A percentile compares a stretch with the other conserved stretches of the same genome.
phyloP scores from a whole-genome alignment of 2,329 filamentous ascomycete genomes.

The Atkinsonella texensis region DNA sequence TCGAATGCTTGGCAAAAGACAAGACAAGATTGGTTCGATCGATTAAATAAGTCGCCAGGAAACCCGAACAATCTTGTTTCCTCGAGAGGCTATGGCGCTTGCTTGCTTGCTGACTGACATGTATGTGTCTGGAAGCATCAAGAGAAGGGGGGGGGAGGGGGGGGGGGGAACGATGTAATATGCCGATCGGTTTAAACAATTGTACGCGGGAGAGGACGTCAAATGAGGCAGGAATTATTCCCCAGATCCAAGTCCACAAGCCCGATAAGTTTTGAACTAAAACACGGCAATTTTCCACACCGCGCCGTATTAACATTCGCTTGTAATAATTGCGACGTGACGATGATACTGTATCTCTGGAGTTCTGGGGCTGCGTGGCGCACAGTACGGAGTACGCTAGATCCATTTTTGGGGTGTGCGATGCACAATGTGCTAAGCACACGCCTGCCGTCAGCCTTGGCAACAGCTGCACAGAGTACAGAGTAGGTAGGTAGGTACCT shows the following conservation, averaged over 20 bases:
- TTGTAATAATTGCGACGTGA: background rate
- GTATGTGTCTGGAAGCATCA: background rate
- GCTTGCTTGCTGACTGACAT: background rate
- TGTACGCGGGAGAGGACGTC: background rate
- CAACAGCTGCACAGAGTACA: background rate
- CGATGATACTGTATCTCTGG: background rate
- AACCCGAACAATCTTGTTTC: background rate
- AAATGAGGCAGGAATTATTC: no score
- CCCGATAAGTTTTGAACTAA: no score
- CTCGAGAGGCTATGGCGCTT: background rate
- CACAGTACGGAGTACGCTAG: no score
- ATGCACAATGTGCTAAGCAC: background rate
- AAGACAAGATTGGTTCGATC: background rate
- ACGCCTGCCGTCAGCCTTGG: background rate
- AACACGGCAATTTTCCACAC: background rate
- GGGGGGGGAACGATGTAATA: background rate
- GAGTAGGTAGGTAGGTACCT: no score
- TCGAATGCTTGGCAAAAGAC: background rate
- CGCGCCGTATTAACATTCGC: background rate
- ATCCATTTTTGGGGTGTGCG: background rate
- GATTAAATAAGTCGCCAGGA: background rate
- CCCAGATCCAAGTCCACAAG: no score
- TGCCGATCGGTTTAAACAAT: background rate
- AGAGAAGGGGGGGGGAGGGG: no score
- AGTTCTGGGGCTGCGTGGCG: background rate